Evolutionary conservation across 306 rosid genomes (phyloP).

Genomic region (Psophocarpus tetragonolobus): DNA sequence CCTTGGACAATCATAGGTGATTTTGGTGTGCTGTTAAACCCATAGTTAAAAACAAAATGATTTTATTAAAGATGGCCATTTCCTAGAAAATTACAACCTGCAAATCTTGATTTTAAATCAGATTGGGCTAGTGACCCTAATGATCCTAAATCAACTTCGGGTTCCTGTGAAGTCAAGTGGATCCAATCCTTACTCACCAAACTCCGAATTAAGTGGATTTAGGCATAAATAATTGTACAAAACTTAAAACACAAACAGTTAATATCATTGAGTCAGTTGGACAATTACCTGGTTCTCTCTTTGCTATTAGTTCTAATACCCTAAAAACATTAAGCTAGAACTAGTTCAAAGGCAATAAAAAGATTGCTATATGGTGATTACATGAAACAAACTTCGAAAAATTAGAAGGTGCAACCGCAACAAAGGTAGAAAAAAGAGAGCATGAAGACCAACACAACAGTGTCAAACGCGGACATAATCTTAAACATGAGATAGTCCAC

Average conservation of each 20-base stretch:
- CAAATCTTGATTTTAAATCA: neutral
- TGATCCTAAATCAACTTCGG: too few relatives aligned
- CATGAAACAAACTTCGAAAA: neutral
- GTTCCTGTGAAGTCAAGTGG: neutral
- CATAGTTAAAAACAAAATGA: too few relatives aligned
- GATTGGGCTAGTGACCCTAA: too few relatives aligned
- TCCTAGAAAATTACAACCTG: neutral
- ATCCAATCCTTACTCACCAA: neutral
- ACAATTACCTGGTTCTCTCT: neutral
- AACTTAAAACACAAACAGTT: neutral
- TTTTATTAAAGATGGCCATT: neutral
- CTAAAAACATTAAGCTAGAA: neutral
- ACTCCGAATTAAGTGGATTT: too few relatives aligned
- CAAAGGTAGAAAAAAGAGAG: slow-evolving; percentile 61
- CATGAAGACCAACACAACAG: slow-evolving; percentile 47
- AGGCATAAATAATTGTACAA: neutral
- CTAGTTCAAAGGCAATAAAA: neutral
- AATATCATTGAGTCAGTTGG: neutral
- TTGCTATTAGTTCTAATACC: neutral
- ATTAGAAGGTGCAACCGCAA: slow-evolving; percentile 74
- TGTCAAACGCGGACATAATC: slow-evolving; percentile 60
- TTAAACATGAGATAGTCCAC: slow-evolving; percentile 54
- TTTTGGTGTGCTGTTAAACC: neutral
- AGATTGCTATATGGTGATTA: neutral
- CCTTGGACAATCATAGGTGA: neutral